Evolutionary conservation across 2,329 filamentous ascomycete species (phyloP).

Genomic region (Alternaria triticina): DNA sequence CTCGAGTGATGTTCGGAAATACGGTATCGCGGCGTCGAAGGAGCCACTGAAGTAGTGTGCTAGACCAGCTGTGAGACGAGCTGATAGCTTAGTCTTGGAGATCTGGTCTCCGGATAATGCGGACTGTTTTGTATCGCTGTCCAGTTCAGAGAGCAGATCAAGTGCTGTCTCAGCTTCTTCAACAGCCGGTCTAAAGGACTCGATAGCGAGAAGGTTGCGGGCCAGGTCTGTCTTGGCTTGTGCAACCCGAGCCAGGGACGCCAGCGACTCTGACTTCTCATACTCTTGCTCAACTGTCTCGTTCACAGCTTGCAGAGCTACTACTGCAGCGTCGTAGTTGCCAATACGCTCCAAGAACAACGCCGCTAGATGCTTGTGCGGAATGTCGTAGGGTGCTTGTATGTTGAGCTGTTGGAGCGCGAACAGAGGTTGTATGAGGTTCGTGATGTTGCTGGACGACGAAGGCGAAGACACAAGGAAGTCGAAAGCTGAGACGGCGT

Average conservation of each 20-base stretch:
- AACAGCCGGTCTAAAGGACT: slow-evolving; percentile 72
- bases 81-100: slow-evolving; percentile 76
- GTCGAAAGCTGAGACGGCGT: slow-evolving; percentile 82
- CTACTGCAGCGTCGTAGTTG: slow-evolving; percentile 69
- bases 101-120: slow-evolving; percentile 70
- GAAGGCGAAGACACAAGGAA: slow-evolving; percentile 68
- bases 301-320: slow-evolving; percentile 71
- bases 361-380: slow-evolving; percentile 77
- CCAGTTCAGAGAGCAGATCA: slow-evolving; percentile 75
- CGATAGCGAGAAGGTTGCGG: slow-evolving; percentile 76
- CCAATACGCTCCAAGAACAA: slow-evolving; percentile 82
- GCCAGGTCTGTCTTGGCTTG: slow-evolving; percentile 87
- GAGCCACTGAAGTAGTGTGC: slow-evolving; percentile 75
- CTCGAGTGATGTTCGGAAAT: slow-evolving; percentile 79
- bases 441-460: slow-evolving; percentile 59
- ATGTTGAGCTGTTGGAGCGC: slow-evolving; percentile 81
- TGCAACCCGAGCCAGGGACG: slow-evolving; percentile 77
- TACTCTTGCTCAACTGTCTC: slow-evolving; percentile 77
- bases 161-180: slow-evolving; percentile 83
- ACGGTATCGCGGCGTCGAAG: slow-evolving; percentile 73
- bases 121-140: slow-evolving; percentile 46
- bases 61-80: slow-evolving; percentile 83
- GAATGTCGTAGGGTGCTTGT: slow-evolving; percentile 72
- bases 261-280: slow-evolving; percentile 78
- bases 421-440: slow-evolving; percentile 84